Evolutionary conservation across 2,329 filamentous ascomycete genomes (phyloP).

Genomic region (Pseudogymnoascus sp.): DNA sequence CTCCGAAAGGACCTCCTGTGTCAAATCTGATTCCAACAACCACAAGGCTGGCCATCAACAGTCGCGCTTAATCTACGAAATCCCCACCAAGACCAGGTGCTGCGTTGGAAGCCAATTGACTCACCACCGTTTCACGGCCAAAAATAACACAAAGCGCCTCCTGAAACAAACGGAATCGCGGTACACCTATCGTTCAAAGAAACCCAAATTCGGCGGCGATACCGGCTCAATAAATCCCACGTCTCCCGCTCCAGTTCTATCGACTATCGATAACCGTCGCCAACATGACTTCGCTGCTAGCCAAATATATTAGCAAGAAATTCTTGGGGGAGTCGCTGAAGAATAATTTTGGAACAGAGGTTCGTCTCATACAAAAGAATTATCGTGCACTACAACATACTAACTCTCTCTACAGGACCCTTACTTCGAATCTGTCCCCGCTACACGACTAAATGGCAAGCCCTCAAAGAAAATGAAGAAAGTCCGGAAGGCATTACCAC

Average conservation of each 20-base stretch:
- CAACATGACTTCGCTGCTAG: slow-evolving; percentile 46
- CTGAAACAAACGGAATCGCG: slow-evolving; percentile 20
- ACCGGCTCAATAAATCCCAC: slow-evolving; percentile 8
- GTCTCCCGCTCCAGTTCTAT: not conserved
- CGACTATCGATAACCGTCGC: slow-evolving; percentile 9
- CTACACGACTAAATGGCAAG: slow-evolving; percentile 59
- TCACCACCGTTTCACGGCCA: slow-evolving; percentile 8
- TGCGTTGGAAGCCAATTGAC: not conserved
- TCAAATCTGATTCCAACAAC: not conserved
- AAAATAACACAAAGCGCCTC: slow-evolving; percentile 18
- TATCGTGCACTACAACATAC: slow-evolving; percentile 12
- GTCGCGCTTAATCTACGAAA: not conserved
- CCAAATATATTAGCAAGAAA: slow-evolving; percentile 49
- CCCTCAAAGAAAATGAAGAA: slow-evolving; percentile 68
- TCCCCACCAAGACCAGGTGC: not conserved
- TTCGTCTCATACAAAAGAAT: slow-evolving; percentile 30
- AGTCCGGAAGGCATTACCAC: slow-evolving; percentile 74
- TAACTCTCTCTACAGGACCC: slow-evolving; percentile 57
- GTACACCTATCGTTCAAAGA: slow-evolving; percentile 21
- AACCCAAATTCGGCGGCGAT: slow-evolving; percentile 23
- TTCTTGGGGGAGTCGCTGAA: slow-evolving; percentile 48
- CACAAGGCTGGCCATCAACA: not conserved
- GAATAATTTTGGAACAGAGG: slow-evolving; percentile 51
- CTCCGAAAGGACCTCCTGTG: not conserved
- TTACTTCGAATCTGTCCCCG: slow-evolving; percentile 76